phyloP scores from a whole-genome alignment of 306 rosid genomes.

The Prinsepia uniflora region DNA sequence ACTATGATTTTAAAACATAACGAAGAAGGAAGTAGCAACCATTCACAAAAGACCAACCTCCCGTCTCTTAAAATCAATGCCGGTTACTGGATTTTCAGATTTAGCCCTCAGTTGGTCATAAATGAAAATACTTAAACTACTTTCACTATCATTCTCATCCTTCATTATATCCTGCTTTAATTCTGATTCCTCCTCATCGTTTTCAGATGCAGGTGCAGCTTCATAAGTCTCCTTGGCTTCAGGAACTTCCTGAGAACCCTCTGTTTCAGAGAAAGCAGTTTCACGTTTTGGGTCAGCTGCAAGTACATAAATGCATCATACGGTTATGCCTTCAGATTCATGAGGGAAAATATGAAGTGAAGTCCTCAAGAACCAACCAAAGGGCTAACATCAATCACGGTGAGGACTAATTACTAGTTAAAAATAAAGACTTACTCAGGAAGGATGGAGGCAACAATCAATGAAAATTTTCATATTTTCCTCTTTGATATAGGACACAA shows the following conservation, averaged over 20 bases:
- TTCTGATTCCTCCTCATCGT: slow-evolving; percentile 45
- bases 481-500: no score
- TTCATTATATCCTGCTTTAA: slow-evolving; percentile 50
- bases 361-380: not conserved
- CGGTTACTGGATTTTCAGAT: slow-evolving; percentile 73
- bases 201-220: slow-evolving; percentile 40
- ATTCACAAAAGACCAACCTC: slow-evolving; percentile 53
- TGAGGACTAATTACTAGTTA: not conserved
- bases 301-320: slow-evolving; percentile 28
- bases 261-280: slow-evolving; percentile 9
- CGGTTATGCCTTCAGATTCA: slow-evolving; percentile 14
- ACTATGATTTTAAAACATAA: not conserved
- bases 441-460: not conserved
- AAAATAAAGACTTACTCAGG: not conserved
- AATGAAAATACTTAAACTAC: slow-evolving; percentile 42
- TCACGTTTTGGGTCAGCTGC: not conserved
- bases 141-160: slow-evolving; percentile 40
- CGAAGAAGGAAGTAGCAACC: not conserved
- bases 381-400: not conserved
- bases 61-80: slow-evolving; percentile 83
- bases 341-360: not conserved
- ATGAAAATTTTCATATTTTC: no score
- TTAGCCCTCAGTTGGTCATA: slow-evolving; percentile 86
- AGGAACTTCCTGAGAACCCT: slow-evolving; percentile 52
- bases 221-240: slow-evolving; percentile 61